These are phyloP conservation scores for Tolypocladium tropicale DNA, from an alignment of 2,329 filamentous ascomycete species.

Conservation along the genomic window DNA sequence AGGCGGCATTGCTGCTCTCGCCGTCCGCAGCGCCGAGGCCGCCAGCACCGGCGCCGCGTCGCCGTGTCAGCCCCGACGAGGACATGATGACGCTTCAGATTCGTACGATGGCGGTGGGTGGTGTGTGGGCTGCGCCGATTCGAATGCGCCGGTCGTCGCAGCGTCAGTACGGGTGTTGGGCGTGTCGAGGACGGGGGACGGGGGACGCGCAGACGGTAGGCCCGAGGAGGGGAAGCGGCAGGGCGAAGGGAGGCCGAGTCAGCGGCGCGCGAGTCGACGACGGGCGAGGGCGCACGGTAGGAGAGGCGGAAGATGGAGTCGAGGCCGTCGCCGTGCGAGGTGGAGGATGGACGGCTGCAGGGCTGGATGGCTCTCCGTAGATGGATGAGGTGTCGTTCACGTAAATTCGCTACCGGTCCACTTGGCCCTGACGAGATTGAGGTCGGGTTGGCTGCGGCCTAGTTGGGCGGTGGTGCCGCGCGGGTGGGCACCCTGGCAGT, in stretches of 20 bases:
- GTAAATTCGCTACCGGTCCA: constrained; percentile 7
- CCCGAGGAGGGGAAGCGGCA: neutral
- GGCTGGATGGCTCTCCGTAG: neutral
- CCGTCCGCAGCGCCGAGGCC: constrained; percentile 46
- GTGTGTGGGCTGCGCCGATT: constrained; percentile 1
- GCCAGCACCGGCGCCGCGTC: constrained; percentile 59
- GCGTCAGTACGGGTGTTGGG: neutral
- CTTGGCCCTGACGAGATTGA: constrained; percentile 1
- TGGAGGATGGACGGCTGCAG: neutral
- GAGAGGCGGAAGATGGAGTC: neutral
- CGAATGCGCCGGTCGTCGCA: neutral
- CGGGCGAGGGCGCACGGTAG: neutral
- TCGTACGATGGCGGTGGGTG: neutral
- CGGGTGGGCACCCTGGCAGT: neutral
- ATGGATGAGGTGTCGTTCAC: neutral
- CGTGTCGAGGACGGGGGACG: neutral
- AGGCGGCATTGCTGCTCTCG: constrained; percentile 44
- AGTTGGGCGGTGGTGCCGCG: neutral
- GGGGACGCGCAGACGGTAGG: neutral
- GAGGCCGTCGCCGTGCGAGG: neutral
- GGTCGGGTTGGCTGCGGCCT: neutral
- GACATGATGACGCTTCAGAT: constrained; percentile 19
- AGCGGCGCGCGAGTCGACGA: neutral
- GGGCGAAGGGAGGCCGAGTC: neutral
- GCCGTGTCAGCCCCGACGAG: constrained; percentile 48